Conservation (phyloP, 129 eudicot genomes). For the Glebionis coronaria region DNA sequence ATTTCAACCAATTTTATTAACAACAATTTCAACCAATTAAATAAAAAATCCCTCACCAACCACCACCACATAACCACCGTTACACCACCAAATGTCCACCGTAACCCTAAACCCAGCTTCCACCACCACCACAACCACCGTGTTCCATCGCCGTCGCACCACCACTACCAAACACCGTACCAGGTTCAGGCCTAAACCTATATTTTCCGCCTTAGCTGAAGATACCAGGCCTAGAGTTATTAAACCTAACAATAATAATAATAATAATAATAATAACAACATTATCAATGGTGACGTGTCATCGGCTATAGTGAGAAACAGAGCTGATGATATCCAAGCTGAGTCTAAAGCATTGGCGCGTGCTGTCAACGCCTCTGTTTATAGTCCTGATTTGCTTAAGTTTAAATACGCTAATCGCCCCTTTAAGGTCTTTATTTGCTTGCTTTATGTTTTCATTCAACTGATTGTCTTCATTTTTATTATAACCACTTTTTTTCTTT, state of each 20-base stretch:
- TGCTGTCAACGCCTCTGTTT: constrained; percentile 66
- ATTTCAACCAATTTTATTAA: not conserved
- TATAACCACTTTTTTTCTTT: no score
- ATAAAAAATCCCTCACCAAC: constrained; percentile 18
- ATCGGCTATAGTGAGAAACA: constrained; percentile 35
- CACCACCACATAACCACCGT: not conserved
- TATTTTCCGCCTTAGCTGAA: constrained; percentile 46
- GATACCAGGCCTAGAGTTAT: constrained; percentile 67
- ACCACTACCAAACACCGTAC: constrained; percentile 20
- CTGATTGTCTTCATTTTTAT: no score
- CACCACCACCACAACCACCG: constrained; percentile 26
- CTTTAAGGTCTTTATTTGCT: no score
- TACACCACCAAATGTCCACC: constrained; percentile 20
- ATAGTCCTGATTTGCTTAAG: constrained; percentile 61
- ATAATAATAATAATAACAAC: no score
- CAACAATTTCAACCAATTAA: not conserved
- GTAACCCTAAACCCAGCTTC: constrained; percentile 22
- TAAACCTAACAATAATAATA: no score
- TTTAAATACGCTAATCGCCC: constrained; percentile 76
- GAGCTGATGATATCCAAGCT: constrained; percentile 87
- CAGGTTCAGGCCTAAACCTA: constrained; percentile 17
- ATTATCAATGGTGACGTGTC: constrained; percentile 18
- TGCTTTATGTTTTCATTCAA: no score
- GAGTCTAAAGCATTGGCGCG: constrained; percentile 86
- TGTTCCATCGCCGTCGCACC: constrained; percentile 21